These are phyloP conservation scores for Stephanocyclus meneghinianus DNA, from an alignment of 352 stramenopile species.

Conservation along the genomic window DNA sequence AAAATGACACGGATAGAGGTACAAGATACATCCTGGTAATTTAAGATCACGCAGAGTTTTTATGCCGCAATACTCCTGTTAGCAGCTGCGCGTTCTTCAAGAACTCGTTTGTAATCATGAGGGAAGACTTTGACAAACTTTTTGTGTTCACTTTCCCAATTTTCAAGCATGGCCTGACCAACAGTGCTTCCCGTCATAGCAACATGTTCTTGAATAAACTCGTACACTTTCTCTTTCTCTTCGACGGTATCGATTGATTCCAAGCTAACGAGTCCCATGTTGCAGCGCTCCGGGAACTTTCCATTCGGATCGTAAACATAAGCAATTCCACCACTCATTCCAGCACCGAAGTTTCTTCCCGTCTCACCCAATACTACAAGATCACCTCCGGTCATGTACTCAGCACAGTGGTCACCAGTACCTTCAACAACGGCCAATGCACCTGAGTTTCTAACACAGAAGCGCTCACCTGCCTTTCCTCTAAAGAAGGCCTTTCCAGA, in stretches of 20 bases:
- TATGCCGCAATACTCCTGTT: conserved; percentile 49
- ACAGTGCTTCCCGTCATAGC: conserved; percentile 86
- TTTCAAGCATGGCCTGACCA: conserved; percentile 87
- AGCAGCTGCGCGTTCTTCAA: conserved; percentile 73
- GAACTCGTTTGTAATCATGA: conserved; percentile 87
- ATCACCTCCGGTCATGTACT: conserved; percentile 97
- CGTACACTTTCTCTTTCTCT: conserved; percentile 85
- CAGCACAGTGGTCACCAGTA: conserved; percentile 93
- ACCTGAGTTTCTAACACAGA: conserved; percentile 95
- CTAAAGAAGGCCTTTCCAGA: conserved; percentile 92
- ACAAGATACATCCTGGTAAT: too few species aligned
- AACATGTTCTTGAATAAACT: conserved; percentile 85
- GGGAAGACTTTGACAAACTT: conserved; percentile 88
- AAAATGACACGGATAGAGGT: too few species aligned
- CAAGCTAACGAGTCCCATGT: conserved; percentile 93
- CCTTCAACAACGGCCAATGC: conserved; percentile 93
- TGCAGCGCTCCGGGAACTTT: conserved; percentile 91
- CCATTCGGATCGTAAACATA: conserved; percentile 94
- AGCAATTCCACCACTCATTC: conserved; percentile 94
- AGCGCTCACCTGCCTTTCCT: conserved; percentile 94
- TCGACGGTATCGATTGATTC: conserved; percentile 83
- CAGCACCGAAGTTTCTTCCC: conserved; percentile 94
- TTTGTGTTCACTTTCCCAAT: conserved; percentile 85
- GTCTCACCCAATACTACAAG: conserved; percentile 91
- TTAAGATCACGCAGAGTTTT: not conserved